These are phyloP conservation scores for Malus fusca DNA, from an alignment of 306 rosid genomes.

Conservation along the genomic window DNA sequence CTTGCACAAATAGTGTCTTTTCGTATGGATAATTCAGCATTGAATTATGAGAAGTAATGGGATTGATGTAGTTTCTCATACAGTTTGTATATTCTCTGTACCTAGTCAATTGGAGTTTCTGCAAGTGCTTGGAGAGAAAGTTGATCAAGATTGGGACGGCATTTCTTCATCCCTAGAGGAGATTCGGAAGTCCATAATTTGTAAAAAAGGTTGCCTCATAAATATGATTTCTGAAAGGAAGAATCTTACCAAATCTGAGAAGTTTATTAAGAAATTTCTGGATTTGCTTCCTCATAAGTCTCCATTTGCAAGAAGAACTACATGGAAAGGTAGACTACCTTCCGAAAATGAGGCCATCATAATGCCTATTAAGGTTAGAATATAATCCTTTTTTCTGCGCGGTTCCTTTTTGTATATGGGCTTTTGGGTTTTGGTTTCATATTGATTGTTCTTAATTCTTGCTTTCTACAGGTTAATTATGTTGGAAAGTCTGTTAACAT, in stretches of 20 bases:
- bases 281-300: slow-evolving; percentile 67
- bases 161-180: slow-evolving; percentile 84
- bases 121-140: slow-evolving; percentile 66
- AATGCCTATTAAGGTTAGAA: slow-evolving; percentile 77
- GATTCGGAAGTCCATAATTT: slow-evolving; percentile 71
- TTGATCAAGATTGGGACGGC: slow-evolving; percentile 77
- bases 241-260: slow-evolving; percentile 44
- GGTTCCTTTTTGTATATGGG: background rate
- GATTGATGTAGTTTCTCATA: background rate
- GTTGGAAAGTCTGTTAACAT: slow-evolving; percentile 90
- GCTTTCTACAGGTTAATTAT: slow-evolving; percentile 71
- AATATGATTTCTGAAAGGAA: slow-evolving; percentile 79
- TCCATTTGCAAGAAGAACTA: slow-evolving; percentile 23
- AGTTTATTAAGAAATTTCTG: slow-evolving; percentile 59
- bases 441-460: slow-evolving; percentile 23
- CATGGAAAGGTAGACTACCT: slow-evolving; percentile 57
- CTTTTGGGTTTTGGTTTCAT: background rate
- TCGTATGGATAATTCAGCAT: background rate
- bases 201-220: slow-evolving; percentile 63
- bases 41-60: background rate
- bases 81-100: slow-evolving; percentile 16
- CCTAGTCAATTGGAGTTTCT: slow-evolving; percentile 84
- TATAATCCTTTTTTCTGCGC: slow-evolving; percentile 7
- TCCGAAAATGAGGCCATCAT: slow-evolving; percentile 76
- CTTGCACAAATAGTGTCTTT: background rate